A percentile compares a stretch with the other conserved stretches of the same genome.
phyloP scores from a whole-genome alignment of 139 green algal genomes.

The Chlamydomonas eustigma region DNA sequence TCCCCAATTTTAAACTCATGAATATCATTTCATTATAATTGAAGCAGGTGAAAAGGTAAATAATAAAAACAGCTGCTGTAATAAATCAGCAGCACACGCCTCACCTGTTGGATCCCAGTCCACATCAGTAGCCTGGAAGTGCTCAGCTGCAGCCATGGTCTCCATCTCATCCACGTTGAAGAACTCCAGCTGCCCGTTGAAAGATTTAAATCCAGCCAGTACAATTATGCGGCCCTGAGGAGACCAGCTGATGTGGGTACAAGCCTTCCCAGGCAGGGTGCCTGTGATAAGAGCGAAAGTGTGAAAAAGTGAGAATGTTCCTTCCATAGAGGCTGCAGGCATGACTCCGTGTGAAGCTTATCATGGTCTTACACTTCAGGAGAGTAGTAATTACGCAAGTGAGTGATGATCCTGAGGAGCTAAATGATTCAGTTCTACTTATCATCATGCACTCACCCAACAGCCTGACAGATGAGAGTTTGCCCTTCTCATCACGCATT shows the following conservation, averaged over 20 bases:
- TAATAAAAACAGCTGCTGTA: not conserved
- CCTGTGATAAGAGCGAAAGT: too few relatives aligned
- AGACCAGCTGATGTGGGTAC: constrained; percentile 86
- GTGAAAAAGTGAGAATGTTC: too few relatives aligned
- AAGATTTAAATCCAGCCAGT: constrained; percentile 85
- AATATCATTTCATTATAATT: too few relatives aligned
- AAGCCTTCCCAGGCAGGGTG: constrained; percentile 71
- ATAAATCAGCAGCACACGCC: not conserved
- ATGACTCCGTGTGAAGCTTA: too few relatives aligned
- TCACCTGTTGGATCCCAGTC: constrained; percentile 89
- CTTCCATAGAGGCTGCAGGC: too few relatives aligned
- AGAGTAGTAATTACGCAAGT: too few relatives aligned
- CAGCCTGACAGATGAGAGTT: constrained; percentile 31
- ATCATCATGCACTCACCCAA: constrained; percentile 39
- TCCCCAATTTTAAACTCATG: too few relatives aligned
- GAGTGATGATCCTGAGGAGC: too few relatives aligned
- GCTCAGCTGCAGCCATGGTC: constrained; percentile 79
- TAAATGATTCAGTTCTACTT: too few relatives aligned
- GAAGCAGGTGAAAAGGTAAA: not conserved
- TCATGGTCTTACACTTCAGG: too few relatives aligned
- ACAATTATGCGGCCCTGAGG: constrained; percentile 87
- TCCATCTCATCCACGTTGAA: constrained; percentile 93
- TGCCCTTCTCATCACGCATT: constrained; percentile 82
- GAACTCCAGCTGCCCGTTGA: constrained; percentile 96
- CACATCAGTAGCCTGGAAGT: constrained; percentile 96